These are phyloP conservation scores for Scheffersomyces cryptocercus DNA, from an alignment of 1,139 yeast genomes.

Conservation along the genomic window DNA sequence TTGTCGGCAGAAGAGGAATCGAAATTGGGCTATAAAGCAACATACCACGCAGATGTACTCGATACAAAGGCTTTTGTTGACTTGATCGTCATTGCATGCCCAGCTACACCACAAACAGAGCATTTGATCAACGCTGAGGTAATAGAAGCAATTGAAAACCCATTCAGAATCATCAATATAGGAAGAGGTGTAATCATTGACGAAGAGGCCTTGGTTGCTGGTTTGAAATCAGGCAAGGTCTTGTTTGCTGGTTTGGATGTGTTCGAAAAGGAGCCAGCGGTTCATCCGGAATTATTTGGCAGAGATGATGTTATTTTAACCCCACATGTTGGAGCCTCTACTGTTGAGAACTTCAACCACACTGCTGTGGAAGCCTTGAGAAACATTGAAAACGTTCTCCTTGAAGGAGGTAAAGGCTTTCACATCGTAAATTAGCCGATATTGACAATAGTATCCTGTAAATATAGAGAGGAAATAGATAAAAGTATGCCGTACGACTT, in stretches of 20 bases:
- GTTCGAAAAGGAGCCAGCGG: slow-evolving; percentile 23
- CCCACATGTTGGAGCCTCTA: slow-evolving; percentile 26
- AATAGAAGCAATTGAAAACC: slow-evolving; percentile 15
- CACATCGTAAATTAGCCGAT: slow-evolving; percentile 35
- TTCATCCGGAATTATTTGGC: slow-evolving; percentile 20
- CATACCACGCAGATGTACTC: slow-evolving; percentile 31
- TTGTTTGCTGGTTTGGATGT: slow-evolving; percentile 28
- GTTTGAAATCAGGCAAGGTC: slow-evolving; percentile 23
- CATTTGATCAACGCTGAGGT: slow-evolving; percentile 17
- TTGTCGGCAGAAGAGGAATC: slow-evolving; percentile 39
- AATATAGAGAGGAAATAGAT: slow-evolving; percentile 1
- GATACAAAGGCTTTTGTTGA: slow-evolving; percentile 20
- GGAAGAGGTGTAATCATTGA: slow-evolving; percentile 26
- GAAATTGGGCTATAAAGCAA: slow-evolving; percentile 45
- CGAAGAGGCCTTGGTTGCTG: slow-evolving; percentile 25
- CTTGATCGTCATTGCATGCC: slow-evolving; percentile 27
- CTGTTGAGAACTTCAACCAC: slow-evolving; percentile 24
- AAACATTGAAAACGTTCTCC: slow-evolving; percentile 44
- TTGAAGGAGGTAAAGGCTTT: slow-evolving; percentile 32
- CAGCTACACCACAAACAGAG: slow-evolving; percentile 23
- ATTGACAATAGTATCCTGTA: not conserved
- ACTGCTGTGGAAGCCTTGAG: slow-evolving; percentile 28
- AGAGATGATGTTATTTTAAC: slow-evolving; percentile 25
- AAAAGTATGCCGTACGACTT: not conserved
- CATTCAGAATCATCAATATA: slow-evolving; percentile 23